Percentiles rank a stretch among this genome's conserved stretches.
Evolutionary conservation across 495 filamentous ascomycete species (phyloP).

Genomic region (Tuber microsphaerosporum): DNA sequence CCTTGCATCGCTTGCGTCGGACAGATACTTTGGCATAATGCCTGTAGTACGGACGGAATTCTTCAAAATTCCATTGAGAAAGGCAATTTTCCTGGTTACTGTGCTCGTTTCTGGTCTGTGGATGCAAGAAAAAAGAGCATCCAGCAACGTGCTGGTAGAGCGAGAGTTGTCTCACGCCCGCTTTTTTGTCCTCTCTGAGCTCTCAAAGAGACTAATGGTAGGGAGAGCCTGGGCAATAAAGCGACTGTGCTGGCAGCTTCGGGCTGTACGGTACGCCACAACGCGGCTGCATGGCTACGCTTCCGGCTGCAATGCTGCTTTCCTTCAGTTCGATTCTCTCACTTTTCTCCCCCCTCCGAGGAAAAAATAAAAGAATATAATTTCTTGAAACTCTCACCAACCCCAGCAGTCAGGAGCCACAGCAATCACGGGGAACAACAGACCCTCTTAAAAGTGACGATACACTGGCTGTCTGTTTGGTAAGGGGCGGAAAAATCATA

Average conservation of each 20-base stretch:
- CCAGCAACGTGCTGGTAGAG: neutral
- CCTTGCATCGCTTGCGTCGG: neutral
- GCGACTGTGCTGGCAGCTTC: slow-evolving; percentile 16
- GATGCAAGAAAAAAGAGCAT: neutral
- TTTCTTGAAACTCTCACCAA: neutral
- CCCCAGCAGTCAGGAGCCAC: neutral
- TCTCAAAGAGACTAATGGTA: neutral
- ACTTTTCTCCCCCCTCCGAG: slow-evolving; percentile 1
- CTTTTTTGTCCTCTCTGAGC: neutral
- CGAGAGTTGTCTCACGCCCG: neutral
- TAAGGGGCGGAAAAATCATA: slow-evolving; percentile 1
- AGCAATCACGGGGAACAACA: neutral
- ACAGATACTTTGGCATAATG: neutral
- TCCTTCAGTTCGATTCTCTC: slow-evolving; percentile 4
- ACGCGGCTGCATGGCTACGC: slow-evolving; percentile 6
- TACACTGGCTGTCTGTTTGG: neutral
- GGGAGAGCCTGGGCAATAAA: neutral
- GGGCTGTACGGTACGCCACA: slow-evolving; percentile 21
- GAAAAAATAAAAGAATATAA: neutral
- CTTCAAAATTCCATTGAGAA: neutral
- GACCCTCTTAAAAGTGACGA: neutral
- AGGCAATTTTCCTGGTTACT: neutral
- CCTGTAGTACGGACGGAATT: neutral
- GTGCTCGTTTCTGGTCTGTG: neutral
- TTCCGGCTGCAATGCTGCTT: slow-evolving; percentile 9